Evolutionary conservation across 495 filamentous ascomycete genomes (phyloP).

Genomic region (Xylaria bambusicola): DNA sequence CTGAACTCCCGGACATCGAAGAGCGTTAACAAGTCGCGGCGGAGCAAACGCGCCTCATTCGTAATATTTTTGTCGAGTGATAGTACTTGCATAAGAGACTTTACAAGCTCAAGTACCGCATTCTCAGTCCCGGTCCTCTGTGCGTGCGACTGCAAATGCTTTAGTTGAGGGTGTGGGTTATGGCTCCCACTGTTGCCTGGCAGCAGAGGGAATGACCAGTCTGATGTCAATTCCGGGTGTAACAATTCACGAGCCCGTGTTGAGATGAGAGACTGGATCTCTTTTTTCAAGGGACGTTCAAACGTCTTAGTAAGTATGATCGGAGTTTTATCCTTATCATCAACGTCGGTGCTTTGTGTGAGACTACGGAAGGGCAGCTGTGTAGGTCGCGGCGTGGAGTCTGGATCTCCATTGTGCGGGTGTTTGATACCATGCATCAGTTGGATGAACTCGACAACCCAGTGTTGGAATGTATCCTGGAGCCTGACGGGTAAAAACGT

Average conservation of each 20-base stretch:
- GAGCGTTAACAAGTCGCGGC: constrained; percentile 83
- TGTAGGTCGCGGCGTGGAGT: constrained; percentile 71
- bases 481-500: constrained; percentile 81
- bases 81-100: constrained; percentile 86
- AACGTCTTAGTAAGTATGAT: constrained; percentile 73
- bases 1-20: constrained; percentile 95
- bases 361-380: constrained; percentile 61
- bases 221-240: constrained; percentile 83
- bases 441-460: constrained; percentile 92
- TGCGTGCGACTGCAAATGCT: constrained; percentile 29
- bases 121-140: constrained; percentile 50
- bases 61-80: constrained; percentile 84
- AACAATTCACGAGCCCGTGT: constrained; percentile 85
- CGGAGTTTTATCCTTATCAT: constrained; percentile 57
- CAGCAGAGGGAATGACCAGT: constrained; percentile 83
- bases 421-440: constrained; percentile 87
- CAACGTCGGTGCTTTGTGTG: constrained; percentile 57
- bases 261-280: constrained; percentile 73
- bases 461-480: constrained; percentile 85
- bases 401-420: constrained; percentile 52
- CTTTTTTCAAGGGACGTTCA: constrained; percentile 86
- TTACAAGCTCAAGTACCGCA: constrained; percentile 86
- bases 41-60: constrained; percentile 79
- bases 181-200: constrained; percentile 58
- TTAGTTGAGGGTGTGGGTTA: constrained; percentile 49